These are phyloP conservation scores for Fusarium sp. DNA, from an alignment of 2,329 filamentous ascomycete species.

Conservation along the genomic window DNA sequence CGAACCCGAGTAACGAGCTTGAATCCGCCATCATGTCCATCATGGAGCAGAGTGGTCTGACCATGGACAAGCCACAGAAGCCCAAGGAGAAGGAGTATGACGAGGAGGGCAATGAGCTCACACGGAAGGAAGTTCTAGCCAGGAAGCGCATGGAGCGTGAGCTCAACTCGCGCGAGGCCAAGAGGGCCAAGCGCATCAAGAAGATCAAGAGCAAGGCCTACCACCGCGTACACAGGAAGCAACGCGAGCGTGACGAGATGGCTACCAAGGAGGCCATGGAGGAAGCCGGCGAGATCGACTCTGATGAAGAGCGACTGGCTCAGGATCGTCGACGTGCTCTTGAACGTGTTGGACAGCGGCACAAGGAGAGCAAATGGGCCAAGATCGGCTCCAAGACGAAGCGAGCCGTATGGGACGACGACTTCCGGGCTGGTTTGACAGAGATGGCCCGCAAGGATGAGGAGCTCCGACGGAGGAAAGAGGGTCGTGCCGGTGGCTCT, in stretches of 20 bases:
- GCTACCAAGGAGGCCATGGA: constrained; percentile 63
- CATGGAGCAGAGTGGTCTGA: constrained; percentile 87
- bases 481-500: constrained; percentile 68
- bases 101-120: constrained; percentile 77
- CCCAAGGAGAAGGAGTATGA: constrained; percentile 71
- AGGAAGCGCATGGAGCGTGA: constrained; percentile 85
- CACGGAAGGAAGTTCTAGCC: constrained; percentile 75
- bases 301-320: constrained; percentile 72
- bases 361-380: constrained; percentile 92
- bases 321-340: constrained; percentile 81
- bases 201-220: constrained; percentile 99
- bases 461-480: constrained; percentile 81
- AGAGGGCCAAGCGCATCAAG: constrained; percentile 91
- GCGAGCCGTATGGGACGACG: constrained; percentile 87
- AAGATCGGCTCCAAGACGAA: constrained; percentile 84
- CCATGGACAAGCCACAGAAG: constrained; percentile 57
- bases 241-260: constrained; percentile 64
- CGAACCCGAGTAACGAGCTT: constrained; percentile 79
- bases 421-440: constrained; percentile 79
- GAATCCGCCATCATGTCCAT: constrained; percentile 89
- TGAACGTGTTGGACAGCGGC: constrained; percentile 85
- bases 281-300: constrained; percentile 69
- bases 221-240: constrained; percentile 89
- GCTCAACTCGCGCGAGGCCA: constrained; percentile 86
- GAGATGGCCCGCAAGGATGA: constrained; percentile 87